A percentile compares a stretch with the other conserved stretches of the same genome.
Conservation (phyloP, 495 filamentous ascomycete species). For the Chaetomidium leptoderma region DNA sequence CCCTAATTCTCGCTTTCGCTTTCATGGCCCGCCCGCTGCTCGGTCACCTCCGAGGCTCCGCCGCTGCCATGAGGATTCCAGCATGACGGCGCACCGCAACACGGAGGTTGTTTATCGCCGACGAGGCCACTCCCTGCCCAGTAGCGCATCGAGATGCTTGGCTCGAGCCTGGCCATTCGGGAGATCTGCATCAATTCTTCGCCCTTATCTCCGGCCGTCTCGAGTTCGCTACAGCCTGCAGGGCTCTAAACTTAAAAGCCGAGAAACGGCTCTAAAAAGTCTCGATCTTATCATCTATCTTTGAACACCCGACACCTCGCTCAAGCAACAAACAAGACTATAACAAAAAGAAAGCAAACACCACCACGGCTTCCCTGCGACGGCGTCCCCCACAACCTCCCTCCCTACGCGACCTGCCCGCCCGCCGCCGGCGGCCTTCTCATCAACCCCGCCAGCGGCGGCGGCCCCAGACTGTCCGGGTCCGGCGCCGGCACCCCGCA, state of each 20-base stretch:
- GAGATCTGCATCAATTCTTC: too few species aligned
- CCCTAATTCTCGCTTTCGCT: slow-evolving; percentile 4
- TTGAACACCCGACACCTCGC: too few species aligned
- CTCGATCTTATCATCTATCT: too few species aligned
- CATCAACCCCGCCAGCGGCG: slow-evolving; percentile 19
- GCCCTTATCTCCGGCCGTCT: too few species aligned
- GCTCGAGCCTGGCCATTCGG: too few species aligned
- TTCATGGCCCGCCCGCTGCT: neutral
- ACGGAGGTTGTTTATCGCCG: neutral
- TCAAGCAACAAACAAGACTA: too few species aligned
- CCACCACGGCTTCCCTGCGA: too few species aligned
- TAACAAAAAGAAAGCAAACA: too few species aligned
- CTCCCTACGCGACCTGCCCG: neutral
- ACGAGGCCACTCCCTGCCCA: neutral
- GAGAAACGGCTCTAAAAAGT: too few species aligned
- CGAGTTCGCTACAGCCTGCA: too few species aligned
- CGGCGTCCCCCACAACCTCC: neutral
- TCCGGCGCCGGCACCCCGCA: slow-evolving; percentile 33
- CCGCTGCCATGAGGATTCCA: neutral
- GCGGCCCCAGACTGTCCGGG: slow-evolving; percentile 14
- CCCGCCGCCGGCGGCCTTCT: neutral
- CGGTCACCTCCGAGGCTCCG: neutral
- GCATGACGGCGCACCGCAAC: neutral
- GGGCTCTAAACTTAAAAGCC: too few species aligned
- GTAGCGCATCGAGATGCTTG: too few species aligned